Evolutionary conservation across 2,329 filamentous ascomycete species (phyloP).

Genomic region (Colletotrichum noveboracense): DNA sequence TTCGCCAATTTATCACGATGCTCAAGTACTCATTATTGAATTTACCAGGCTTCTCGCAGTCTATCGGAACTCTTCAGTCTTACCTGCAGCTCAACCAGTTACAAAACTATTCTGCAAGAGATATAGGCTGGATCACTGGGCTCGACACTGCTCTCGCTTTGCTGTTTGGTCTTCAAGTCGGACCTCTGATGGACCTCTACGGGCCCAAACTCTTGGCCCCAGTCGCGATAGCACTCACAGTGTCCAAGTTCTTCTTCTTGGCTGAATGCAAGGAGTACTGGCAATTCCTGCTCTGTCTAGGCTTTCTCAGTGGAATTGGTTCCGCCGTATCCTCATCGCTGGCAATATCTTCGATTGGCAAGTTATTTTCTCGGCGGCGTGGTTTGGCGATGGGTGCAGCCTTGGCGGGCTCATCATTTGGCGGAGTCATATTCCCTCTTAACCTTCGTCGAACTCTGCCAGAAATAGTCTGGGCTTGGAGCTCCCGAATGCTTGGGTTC

Average conservation of each 20-base stretch:
- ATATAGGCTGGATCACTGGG: conserved; percentile 55
- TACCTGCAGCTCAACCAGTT: conserved; percentile 51
- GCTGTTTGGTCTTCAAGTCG: conserved; percentile 49
- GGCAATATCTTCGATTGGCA: conserved; percentile 33
- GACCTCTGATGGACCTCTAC: conserved; percentile 52
- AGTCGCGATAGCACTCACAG: conserved; percentile 38
- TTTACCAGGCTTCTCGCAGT: conserved; percentile 47
- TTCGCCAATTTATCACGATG: neutral
- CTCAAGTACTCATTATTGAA: neutral
- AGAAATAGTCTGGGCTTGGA: conserved; percentile 35
- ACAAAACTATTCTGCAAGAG: conserved; percentile 39
- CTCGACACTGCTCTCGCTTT: conserved; percentile 48
- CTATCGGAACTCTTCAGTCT: conserved; percentile 50
- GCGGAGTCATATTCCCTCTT: conserved; percentile 36
- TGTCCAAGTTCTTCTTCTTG: conserved; percentile 47
- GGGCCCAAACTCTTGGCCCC: conserved; percentile 45
- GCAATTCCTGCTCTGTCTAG: conserved; percentile 46
- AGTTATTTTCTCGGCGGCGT: conserved; percentile 28
- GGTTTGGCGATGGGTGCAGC: conserved; percentile 28
- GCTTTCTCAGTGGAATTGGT: conserved; percentile 42
- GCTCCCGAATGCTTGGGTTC: conserved; percentile 28
- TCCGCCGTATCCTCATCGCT: conserved; percentile 41
- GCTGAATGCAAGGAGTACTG: conserved; percentile 50
- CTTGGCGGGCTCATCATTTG: conserved; percentile 25
- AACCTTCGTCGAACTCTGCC: conserved; percentile 33